Conservation (phyloP, 768 basidiomycete genomes). For the Rhizopogon sp. region DNA sequence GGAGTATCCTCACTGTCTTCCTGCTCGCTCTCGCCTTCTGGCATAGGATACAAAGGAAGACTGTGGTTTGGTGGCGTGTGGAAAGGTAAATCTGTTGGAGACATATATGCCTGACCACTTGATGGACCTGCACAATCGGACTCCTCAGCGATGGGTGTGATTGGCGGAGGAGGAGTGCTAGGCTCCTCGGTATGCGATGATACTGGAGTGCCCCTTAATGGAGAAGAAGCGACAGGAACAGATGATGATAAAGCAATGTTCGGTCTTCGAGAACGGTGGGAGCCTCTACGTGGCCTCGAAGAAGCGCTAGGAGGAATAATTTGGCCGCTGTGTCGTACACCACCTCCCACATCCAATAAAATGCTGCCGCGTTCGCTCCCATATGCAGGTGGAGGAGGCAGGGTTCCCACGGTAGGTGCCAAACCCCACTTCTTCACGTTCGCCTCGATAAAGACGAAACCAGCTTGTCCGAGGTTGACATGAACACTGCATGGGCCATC, state of each 20-base stretch:
- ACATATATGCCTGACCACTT: slow-evolving; percentile 45
- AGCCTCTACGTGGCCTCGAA: slow-evolving; percentile 41
- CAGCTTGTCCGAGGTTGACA: slow-evolving; percentile 95
- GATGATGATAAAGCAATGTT: slow-evolving; percentile 34
- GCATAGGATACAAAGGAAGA: slow-evolving; percentile 37
- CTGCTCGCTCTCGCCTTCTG: slow-evolving; percentile 17
- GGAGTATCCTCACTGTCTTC: slow-evolving; percentile 24
- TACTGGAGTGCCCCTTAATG: slow-evolving; percentile 51
- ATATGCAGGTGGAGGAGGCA: slow-evolving; percentile 97
- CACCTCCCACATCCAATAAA: slow-evolving; percentile 77
- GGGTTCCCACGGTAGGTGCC: slow-evolving; percentile 93
- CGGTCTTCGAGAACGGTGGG: slow-evolving; percentile 57
- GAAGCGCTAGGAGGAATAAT: slow-evolving; percentile 36
- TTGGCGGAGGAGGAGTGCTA: slow-evolving; percentile 54
- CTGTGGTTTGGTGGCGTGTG: slow-evolving; percentile 46
- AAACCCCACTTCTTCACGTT: slow-evolving; percentile 99
- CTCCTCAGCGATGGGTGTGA: slow-evolving; percentile 73
- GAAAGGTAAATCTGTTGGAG: slow-evolving; percentile 61
- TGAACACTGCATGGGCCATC: slow-evolving; percentile 96
- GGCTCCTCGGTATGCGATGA: slow-evolving; percentile 42
- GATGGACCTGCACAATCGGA: slow-evolving; percentile 49
- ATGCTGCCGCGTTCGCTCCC: slow-evolving; percentile 97
- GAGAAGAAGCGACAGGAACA: slow-evolving; percentile 54
- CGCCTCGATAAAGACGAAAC: slow-evolving; percentile 98
- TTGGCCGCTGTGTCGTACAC: slow-evolving; percentile 29